These are phyloP conservation scores for Cladophialophora immunda DNA, from an alignment of 2,329 filamentous ascomycete genomes.

Conservation along the genomic window DNA sequence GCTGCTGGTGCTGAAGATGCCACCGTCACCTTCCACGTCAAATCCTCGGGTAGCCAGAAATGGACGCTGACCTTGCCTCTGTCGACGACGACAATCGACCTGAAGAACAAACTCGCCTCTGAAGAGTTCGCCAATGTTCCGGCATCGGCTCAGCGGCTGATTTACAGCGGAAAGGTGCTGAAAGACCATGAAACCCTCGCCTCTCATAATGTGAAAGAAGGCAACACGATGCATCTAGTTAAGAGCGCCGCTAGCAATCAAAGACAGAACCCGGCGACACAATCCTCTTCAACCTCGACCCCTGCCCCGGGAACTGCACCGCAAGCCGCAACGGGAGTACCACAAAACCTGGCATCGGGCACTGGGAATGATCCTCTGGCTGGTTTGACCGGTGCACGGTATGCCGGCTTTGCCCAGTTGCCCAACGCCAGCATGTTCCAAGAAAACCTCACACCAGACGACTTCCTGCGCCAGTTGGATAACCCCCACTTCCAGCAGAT, in stretches of 20 bases:
- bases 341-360: conserved; percentile 58
- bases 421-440: conserved; percentile 90
- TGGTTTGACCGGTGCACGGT: conserved; percentile 88
- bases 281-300: conserved; percentile 53
- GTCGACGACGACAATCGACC: conserved; percentile 78
- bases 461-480: conserved; percentile 83
- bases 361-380: conserved; percentile 86
- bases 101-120: conserved; percentile 87
- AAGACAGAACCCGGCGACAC: conserved; percentile 64
- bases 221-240: conserved; percentile 95
- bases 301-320: conserved; percentile 37
- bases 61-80: conserved; percentile 82
- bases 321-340: conserved; percentile 48
- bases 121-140: conserved; percentile 87
- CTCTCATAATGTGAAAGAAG: conserved; percentile 92
- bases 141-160: conserved; percentile 87
- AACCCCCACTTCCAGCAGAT: conserved; percentile 86
- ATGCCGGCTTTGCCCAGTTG: conserved; percentile 88
- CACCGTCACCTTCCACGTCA: conserved; percentile 92
- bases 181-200: conserved; percentile 90
- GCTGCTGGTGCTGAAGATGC: conserved; percentile 37
- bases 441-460: conserved; percentile 84
- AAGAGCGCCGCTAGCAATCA: conserved; percentile 93
- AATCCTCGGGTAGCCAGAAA: conserved; percentile 90
- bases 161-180: conserved; percentile 96